Percentiles rank a stretch among this genome's conserved stretches.
phyloP scores from a whole-genome alignment of 495 filamentous ascomycete genomes.

The Penicillium waksmanii region DNA sequence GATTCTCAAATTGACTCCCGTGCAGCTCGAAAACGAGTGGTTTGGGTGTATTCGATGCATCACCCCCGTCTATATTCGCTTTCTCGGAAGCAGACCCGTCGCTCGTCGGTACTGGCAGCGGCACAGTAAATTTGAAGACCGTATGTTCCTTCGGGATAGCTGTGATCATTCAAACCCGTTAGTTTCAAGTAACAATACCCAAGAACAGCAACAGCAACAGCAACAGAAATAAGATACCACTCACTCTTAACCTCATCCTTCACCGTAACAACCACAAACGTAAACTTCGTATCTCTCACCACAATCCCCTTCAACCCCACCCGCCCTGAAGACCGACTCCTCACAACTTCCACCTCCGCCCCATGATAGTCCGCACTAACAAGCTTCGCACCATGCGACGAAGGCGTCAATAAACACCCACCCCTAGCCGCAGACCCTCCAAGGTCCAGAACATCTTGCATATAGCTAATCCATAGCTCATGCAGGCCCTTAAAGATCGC shows the following conservation, averaged over 20 bases:
- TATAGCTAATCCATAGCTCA: constrained; percentile 80
- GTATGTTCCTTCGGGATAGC: constrained; percentile 88
- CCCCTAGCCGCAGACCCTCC: constrained; percentile 32
- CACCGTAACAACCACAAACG: constrained; percentile 80
- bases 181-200: constrained; percentile 6
- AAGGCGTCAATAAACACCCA: constrained; percentile 51
- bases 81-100: constrained; percentile 17
- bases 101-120: constrained; percentile 38
- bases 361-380: constrained; percentile 89
- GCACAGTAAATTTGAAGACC: constrained; percentile 77
- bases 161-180: constrained; percentile 25
- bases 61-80: constrained; percentile 12
- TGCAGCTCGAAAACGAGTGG: constrained; percentile 82
- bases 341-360: constrained; percentile 79
- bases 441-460: constrained; percentile 68
- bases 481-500: constrained; percentile 76
- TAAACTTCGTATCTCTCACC: constrained; percentile 82
- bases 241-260: constrained; percentile 63
- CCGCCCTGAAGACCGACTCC: constrained; percentile 75
- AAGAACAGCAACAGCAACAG: background rate
- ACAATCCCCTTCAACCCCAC: constrained; percentile 88
- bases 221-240: constrained; percentile 21
- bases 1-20: constrained; percentile 82
- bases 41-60: constrained; percentile 15
- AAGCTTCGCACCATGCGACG: constrained; percentile 65